phyloP scores from a whole-genome alignment of 345 rosid species.

The Pistacia integerrima region DNA sequence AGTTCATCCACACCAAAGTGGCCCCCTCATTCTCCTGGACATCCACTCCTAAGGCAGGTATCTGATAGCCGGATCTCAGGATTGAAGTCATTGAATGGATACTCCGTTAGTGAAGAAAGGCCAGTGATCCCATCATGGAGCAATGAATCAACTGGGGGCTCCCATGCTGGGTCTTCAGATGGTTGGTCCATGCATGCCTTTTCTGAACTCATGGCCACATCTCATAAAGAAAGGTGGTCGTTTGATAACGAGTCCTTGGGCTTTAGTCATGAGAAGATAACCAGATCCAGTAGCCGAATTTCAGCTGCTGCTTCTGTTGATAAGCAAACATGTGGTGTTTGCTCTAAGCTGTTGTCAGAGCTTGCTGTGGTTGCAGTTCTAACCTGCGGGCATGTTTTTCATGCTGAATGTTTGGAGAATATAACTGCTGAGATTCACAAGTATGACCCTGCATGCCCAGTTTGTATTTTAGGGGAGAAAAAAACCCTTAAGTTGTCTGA shows the following conservation, averaged over 20 bases:
- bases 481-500: constrained; percentile 70
- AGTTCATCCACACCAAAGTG: constrained; percentile 46
- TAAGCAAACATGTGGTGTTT: constrained; percentile 81
- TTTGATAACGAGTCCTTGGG: constrained; percentile 59
- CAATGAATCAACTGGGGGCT: constrained; percentile 55
- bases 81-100: constrained; percentile 44
- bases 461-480: constrained; percentile 89
- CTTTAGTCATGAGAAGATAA: constrained; percentile 47
- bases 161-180: constrained; percentile 72
- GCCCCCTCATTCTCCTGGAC: constrained; percentile 40
- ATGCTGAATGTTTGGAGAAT: constrained; percentile 93
- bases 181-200: constrained; percentile 84
- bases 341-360: constrained; percentile 77
- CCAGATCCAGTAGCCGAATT: constrained; percentile 43
- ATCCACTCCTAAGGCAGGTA: constrained; percentile 40
- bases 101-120: constrained; percentile 46
- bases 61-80: constrained; percentile 44
- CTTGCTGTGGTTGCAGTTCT: constrained; percentile 74
- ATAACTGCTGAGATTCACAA: constrained; percentile 77
- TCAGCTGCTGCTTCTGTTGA: constrained; percentile 49
- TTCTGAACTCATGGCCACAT: constrained; percentile 75
- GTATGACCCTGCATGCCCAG: constrained; percentile 90
- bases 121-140: constrained; percentile 49
- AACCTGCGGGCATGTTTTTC: constrained; percentile 94
- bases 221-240: constrained; percentile 61